Base-by-base conservation (phyloP, 1,284 basidiomycete genomes). In the Melampsora larici-populina region DNA sequence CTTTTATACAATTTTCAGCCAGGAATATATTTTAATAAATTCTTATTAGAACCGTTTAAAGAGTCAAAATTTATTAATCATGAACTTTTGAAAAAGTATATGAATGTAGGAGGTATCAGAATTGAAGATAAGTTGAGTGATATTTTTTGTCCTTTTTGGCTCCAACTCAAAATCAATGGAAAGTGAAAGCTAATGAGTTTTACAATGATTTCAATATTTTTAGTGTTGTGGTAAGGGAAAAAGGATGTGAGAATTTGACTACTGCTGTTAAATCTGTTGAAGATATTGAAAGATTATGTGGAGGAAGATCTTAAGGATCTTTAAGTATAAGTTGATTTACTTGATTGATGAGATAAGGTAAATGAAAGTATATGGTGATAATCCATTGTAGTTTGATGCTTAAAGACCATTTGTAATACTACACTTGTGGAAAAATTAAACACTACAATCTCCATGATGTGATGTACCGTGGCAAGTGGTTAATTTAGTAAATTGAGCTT, bases 101-200 rank as follows among this genome's bases (percentile, higher is more conserved):
- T 73, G 24, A 64, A 64, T 48, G 70, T 73, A 31, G 70, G 70
- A 26, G 70, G 70, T 7, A 49, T 73, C 21, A 11, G 70, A 33
- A 73, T 73, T 60, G 70, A 73, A 73, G 70, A 73, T 48, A 73
- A 73, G 70, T 73, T 24, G 46, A 60, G n/a, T 11, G 21, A 33
- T 15, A 6, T 5, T 60, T 62, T n/a, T 71, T 13, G 7, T 18
- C 11, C 8, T 11, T 71, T 6, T 31, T 24, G 43, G 43, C 18
- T 70, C 31, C 26, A 11, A 36, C 31, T 58, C 29, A n/a, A 29
- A 17, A 68, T 36, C 17, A 68, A 68, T 17, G n/a, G 48, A 68
- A 60, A 7, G 8, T 17, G 29, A 68, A 68, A 69, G 31, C 18
- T 21, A 49, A 29, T 31, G 49, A 46, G 29, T 31, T 24, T 7